phyloP scores from a whole-genome alignment of 306 rosid genomes.

The Canavalia gladiata region DNA sequence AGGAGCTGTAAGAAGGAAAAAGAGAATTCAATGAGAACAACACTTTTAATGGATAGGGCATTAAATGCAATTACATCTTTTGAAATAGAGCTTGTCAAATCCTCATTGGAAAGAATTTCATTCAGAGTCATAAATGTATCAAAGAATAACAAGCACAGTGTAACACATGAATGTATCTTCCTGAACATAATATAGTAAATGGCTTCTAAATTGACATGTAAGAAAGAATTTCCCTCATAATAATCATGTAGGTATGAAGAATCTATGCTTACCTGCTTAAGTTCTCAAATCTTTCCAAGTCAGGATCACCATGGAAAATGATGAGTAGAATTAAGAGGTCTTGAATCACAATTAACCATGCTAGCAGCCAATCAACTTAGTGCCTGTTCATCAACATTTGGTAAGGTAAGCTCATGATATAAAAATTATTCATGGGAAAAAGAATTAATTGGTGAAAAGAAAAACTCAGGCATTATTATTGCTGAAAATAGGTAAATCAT shows the following conservation, averaged over 20 bases:
- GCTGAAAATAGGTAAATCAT: constrained; percentile 27
- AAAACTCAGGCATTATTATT: not conserved
- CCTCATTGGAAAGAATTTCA: constrained; percentile 20
- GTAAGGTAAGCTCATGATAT: constrained; percentile 6
- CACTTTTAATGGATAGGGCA: not conserved
- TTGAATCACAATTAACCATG: constrained; percentile 7
- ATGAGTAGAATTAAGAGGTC: not conserved
- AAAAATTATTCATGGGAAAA: constrained; percentile 31
- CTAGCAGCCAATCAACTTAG: constrained; percentile 62
- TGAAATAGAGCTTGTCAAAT: not conserved
- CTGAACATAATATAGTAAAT: constrained; percentile 27
- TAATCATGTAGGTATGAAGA: not conserved
- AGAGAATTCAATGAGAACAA: not conserved
- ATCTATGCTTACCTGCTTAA: constrained; percentile 44
- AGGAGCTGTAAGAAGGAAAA: not conserved
- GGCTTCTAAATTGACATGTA: constrained; percentile 1
- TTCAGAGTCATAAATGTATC: not conserved
- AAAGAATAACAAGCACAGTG: not conserved
- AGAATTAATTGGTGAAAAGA: constrained; percentile 19
- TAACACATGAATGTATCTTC: constrained; percentile 2
- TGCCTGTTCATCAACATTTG: constrained; percentile 48
- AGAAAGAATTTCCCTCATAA: not conserved
- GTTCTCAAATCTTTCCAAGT: constrained; percentile 28
- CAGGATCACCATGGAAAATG: constrained; percentile 32
- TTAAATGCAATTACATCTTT: constrained; percentile 5